A percentile compares a stretch with the other conserved stretches of the same genome.
Evolutionary conservation across 306 rosid species (phyloP).

Genomic region (Lotus japonicus): DNA sequence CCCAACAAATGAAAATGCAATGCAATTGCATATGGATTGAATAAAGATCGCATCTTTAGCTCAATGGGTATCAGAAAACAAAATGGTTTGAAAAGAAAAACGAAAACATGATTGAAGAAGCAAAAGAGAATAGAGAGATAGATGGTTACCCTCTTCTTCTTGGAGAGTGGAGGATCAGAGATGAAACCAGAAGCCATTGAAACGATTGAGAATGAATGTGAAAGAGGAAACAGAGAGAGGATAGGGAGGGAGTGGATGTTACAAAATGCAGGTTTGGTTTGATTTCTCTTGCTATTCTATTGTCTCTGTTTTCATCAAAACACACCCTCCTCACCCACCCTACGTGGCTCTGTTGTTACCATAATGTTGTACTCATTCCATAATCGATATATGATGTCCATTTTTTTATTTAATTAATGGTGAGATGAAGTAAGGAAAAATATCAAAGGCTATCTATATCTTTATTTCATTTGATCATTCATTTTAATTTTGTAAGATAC

Average conservation of each 20-base stretch:
- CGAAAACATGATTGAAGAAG: background rate
- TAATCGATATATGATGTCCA: no score
- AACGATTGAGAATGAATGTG: slow-evolving; percentile 6
- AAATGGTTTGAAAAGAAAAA: background rate
- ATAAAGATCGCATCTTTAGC: background rate
- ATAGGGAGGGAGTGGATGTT: slow-evolving; percentile 60
- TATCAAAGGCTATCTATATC: no score
- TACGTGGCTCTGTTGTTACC: slow-evolving; percentile 9
- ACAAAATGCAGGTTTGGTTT: slow-evolving; percentile 21
- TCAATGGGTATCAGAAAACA: background rate
- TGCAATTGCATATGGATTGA: background rate
- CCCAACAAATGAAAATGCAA: background rate
- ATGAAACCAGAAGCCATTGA: slow-evolving; percentile 39
- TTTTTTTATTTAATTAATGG: no score
- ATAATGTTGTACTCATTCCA: background rate
- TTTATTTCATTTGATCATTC: no score
- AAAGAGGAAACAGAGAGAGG: background rate
- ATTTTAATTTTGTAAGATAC: no score
- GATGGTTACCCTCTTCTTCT: slow-evolving; percentile 39
- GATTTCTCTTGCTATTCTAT: slow-evolving; percentile 10
- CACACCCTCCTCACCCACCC: no score
- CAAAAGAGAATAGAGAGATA: background rate
- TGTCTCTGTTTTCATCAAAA: slow-evolving; percentile 11
- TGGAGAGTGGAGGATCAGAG: slow-evolving; percentile 31
- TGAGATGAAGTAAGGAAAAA: no score